Base-by-base conservation (phyloP, 2,329 filamentous ascomycete species). In the Proliferodiscus dingleyae region DNA sequence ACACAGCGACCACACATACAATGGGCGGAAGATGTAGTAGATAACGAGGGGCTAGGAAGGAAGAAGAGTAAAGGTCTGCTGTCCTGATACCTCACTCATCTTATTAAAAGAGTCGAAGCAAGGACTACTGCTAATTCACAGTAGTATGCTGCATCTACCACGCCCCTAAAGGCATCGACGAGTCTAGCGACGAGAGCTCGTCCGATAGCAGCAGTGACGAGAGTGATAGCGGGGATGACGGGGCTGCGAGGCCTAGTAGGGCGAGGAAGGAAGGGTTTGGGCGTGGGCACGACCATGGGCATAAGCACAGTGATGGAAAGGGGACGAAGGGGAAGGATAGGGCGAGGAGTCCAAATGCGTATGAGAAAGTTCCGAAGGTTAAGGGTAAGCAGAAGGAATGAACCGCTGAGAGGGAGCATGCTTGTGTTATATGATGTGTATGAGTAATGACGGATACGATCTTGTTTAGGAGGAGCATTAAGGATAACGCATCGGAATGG, bases 71-170 rank as follows among this genome's bases (percentile, higher is more conserved):
- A 98, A 80, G 87, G 89, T 91, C 6, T 19, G 18, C 13, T 21
- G 3, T 33, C 13, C 7, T 7, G n/a, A 7, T 33, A 33, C 15
- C 2, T 32, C 15, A 18, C 22, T 41, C 40, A 21, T 16, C 15
- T 22, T 21, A 39, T n/a, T 8, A 13, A n/a, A 10, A 7, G 19
- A 9, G 13, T 3, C 2, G 7, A 32, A 22, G 10, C 21, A 13
- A 33, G 29, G 21, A 15, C 18, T 32, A 22, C 8, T 28, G 24
- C 16, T 40, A 13, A 33, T 32, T 8, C 16, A 21, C 8, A 16
- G 48, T 51, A 95, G 93, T 97, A n/a, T 98, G 93, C 76, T 98
- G 93, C 67, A 98, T 98, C 66, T 98, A 96, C 70, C 91, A 96
- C 70, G 86, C 86, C 50, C 83, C 89, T 5, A 86, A 85, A 56